Percentiles rank a stretch among this genome's conserved stretches.
Evolutionary conservation across 257 asterid genomes (phyloP).

Genomic region (Orobanche coerulescens): DNA sequence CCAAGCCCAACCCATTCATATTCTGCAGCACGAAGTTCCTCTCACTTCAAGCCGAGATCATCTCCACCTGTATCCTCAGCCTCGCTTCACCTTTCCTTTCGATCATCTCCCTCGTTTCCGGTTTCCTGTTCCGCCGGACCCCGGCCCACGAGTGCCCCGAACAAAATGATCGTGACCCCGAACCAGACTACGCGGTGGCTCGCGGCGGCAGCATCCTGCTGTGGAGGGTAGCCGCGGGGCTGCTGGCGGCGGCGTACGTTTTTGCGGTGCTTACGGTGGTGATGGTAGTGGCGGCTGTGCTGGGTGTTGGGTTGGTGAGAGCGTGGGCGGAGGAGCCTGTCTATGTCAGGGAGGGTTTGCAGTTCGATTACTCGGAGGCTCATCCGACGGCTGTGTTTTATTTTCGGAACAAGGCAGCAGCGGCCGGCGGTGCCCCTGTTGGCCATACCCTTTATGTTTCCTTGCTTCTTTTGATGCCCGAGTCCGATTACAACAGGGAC

Average conservation of each 20-base stretch:
- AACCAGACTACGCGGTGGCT: not conserved
- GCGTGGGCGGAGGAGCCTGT: conserved; percentile 68
- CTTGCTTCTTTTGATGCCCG: conserved; percentile 61
- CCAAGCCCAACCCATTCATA: conserved; percentile 24
- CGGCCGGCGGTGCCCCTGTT: conserved; percentile 38
- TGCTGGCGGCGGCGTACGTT: conserved; percentile 62
- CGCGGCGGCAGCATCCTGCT: conserved; percentile 25
- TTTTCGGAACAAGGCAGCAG: conserved; percentile 11
- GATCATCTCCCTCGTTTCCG: conserved; percentile 18
- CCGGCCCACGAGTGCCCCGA: not conserved
- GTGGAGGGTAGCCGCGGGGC: conserved; percentile 43
- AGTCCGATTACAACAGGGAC: conserved; percentile 78
- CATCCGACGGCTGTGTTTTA: conserved; percentile 53
- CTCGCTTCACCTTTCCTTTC: conserved; percentile 27
- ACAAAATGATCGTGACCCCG: not conserved
- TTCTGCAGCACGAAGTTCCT: conserved; percentile 34
- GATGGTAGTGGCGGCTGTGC: conserved; percentile 35
- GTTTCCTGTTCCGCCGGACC: conserved; percentile 13
- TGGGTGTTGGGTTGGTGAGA: conserved; percentile 57
- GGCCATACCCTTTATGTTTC: conserved; percentile 70
- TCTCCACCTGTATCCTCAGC: conserved; percentile 24
- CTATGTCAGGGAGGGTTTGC: conserved; percentile 36
- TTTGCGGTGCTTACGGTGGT: conserved; percentile 32
- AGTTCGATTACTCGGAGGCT: conserved; percentile 50
- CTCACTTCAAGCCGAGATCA: conserved; percentile 28